Base-by-base conservation (phyloP, 2,329 filamentous ascomycete species). In the Nothomitra cinnamomea region DNA sequence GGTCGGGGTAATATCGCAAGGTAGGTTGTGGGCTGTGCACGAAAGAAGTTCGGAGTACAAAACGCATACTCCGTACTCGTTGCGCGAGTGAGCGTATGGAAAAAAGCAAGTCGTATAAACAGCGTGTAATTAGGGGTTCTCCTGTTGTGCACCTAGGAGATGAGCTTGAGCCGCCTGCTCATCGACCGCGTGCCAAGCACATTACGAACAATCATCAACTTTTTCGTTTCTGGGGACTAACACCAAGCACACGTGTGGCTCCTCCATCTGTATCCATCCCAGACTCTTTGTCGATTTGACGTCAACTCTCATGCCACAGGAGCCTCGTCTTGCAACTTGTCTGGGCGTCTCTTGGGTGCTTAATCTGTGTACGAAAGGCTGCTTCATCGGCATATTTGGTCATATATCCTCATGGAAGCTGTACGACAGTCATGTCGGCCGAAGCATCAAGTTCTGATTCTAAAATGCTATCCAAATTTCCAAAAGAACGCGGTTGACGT, bases 401-500 rank as follows among this genome's bases (percentile, higher is more conserved):
- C 3, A 49, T 24, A 24, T 49, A 49, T 49, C 45, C 45, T 49
- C 45, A 49, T 49, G 45, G 45, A 49, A 49, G 45, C 45, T 28
- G 70, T 78, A 60, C 75, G 77, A 58, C 76, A 81, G 65, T 75
- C 73, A 60, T 76, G 73, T 69, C 87, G 90, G 56, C 90, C 92
- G 25, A 96, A 95, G 74, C 92, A 98, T 71, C 90, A 96, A 76
- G 86, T 95, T 61, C 75, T 96, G 57, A 83, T 95, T 60, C 78
- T 95, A 59, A 95, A 95, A 72, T 96, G 90, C 74, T 98, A 95
- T 68, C 92, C 92, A 41, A 84, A 85, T 61, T 89, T 86, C 58
- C 86, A 86, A 59, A 96, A 95, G 71, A 87, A 87, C 52, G 83
- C 86, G 57, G 84, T 89, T 65, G 87, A 95, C 63, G 87, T 95